Evolutionary conservation across 129 eudicot genomes (phyloP), one percentile per base, ranked within the genome.

Genomic region (Tagetes patula): DNA sequence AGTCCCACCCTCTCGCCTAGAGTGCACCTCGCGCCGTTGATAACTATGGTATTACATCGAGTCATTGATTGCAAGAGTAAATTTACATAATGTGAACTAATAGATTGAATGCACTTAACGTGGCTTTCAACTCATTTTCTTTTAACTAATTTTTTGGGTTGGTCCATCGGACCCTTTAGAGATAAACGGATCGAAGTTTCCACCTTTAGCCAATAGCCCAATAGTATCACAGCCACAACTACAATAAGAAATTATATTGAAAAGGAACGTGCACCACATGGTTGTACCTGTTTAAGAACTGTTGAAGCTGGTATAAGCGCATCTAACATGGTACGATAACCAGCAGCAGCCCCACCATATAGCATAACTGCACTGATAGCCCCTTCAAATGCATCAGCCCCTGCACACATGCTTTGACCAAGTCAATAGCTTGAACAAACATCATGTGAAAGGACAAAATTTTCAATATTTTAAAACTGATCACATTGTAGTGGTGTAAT

Each of bases 351-450:
- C 60, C 98, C 98, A 41, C 98, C 98, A 78, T 93, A 93, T 54
- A 84, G 82, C 79, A 92, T 90, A 54, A 93, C 88, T 39, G 99
- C 97, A 84, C 77, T 82, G 58, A 94, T 82, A 13, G 96, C 96
- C 80, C 96, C 91, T 77, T 88, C 96, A 83, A 94, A 87, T 42
- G 99, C 91, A 83, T 80, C 85, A 81, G 91, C 89, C 98, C 98
- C 98, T 93, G 79, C 38, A 77, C 48, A 55, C 66, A 60, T 49
- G 31, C n/a, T 46, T 39, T 46, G 59, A 70, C 45, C 33, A 65
- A 55, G 74, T 78, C 70, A 79, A 62, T 34, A 79, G 14, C 12
- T n/a, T 49, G n/a, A 50, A 10, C n/a, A 2, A 10, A 33, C 7
- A 62, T 48, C 32, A 52, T 30, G 38, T 72, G 7, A 60, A 60